A percentile compares a stretch with the other conserved stretches of the same genome.
Evolutionary conservation across 805 yeast species (phyloP).

Genomic region (Candida easanensis): DNA sequence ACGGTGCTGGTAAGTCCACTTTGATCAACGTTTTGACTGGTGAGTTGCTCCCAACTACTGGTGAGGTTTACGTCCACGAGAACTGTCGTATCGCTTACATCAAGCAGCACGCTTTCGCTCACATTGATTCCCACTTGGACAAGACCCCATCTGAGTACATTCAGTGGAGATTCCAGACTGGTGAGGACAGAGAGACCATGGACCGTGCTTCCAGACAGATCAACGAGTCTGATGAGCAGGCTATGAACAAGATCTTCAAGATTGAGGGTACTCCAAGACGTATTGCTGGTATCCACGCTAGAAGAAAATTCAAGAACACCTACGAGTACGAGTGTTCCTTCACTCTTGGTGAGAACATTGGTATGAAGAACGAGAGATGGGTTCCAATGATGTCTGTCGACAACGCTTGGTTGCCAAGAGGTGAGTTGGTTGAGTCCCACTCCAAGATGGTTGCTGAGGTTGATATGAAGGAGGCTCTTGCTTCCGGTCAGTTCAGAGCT

Average conservation of each 20-base stretch:
- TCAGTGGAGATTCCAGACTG: conserved; percentile 99
- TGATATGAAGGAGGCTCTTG: conserved; percentile 99
- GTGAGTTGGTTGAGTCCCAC: conserved; percentile 95
- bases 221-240: conserved; percentile 93
- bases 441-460: conserved; percentile 99
- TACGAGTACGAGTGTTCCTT: conserved; percentile 99
- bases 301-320: conserved; percentile 99
- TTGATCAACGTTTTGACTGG: conserved; percentile 98
- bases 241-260: conserved; percentile 99
- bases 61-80: conserved; percentile 99
- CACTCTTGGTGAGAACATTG: conserved; percentile 96
- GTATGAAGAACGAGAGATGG: conserved; percentile 99
- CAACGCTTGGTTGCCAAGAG: conserved; percentile 99
- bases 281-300: conserved; percentile 87
- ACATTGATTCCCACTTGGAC: conserved; percentile 97
- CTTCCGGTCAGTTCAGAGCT: conserved; percentile 99
- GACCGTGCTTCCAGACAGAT: conserved; percentile 99
- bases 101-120: conserved; percentile 99
- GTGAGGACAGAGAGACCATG: conserved; percentile 99
- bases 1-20: conserved; percentile 99
- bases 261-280: conserved; percentile 99
- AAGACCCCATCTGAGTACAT: conserved; percentile 99
- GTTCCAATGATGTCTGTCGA: conserved; percentile 99
- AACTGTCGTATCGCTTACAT: conserved; percentile 99
- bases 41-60: conserved; percentile 96